phyloP scores from a whole-genome alignment of 257 asterid genomes.

The Cinchona pubescens region DNA sequence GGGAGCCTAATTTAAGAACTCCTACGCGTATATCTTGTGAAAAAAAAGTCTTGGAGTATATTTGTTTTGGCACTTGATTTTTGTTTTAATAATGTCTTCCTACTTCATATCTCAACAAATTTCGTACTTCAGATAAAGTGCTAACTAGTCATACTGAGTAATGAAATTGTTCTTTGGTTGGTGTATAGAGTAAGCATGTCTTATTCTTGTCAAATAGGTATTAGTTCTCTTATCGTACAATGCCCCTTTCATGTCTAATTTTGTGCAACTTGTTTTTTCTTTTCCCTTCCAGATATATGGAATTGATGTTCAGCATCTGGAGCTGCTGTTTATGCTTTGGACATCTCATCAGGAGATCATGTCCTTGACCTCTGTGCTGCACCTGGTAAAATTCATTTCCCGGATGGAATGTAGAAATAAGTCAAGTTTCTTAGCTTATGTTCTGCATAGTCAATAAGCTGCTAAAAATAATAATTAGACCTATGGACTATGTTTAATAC shows the following conservation, averaged over 20 bases:
- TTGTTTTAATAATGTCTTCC: background rate
- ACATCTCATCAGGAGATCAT: slow-evolving; percentile 67
- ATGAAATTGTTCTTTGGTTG: background rate
- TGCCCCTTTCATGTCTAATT: background rate
- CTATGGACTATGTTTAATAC: background rate
- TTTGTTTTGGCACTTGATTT: background rate
- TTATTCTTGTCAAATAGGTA: background rate
- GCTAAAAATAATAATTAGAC: background rate
- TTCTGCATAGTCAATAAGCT: background rate
- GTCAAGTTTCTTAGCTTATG: background rate
- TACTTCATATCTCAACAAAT: background rate
- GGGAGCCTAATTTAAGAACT: background rate
- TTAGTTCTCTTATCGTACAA: background rate
- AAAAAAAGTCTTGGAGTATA: background rate
- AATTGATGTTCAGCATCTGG: slow-evolving; percentile 98
- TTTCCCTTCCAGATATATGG: slow-evolving; percentile 74
- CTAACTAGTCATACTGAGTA: background rate
- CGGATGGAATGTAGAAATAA: slow-evolving; percentile 4
- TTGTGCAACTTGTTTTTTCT: slow-evolving; percentile 10
- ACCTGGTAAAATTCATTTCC: slow-evolving; percentile 55
- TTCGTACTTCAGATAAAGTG: background rate
- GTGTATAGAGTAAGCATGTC: background rate
- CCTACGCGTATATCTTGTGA: background rate
- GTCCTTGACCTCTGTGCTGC: slow-evolving; percentile 97
- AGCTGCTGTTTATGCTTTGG: slow-evolving; percentile 90